These are phyloP conservation scores for Apiospora rasikravindrae DNA, from an alignment of 2,329 filamentous ascomycete genomes.

Conservation along the genomic window DNA sequence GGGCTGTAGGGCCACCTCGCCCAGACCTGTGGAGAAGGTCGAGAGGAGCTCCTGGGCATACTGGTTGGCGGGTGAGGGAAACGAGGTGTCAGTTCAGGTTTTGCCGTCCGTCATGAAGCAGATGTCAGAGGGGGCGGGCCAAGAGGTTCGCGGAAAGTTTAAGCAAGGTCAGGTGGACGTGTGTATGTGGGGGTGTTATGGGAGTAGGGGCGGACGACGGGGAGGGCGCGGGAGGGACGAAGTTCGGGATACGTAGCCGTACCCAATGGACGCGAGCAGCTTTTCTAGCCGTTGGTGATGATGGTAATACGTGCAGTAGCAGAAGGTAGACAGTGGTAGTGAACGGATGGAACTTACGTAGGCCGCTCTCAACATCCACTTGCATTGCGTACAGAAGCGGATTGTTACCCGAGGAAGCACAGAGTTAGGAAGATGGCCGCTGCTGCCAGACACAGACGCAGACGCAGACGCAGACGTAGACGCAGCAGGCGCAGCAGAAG, in stretches of 20 bases:
- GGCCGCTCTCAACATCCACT: constrained; percentile 86
- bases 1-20: constrained; percentile 87
- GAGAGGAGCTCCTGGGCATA: constrained; percentile 95
- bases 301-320: neutral
- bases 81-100: neutral
- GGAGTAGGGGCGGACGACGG: neutral
- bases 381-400: constrained; percentile 90
- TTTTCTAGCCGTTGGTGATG: neutral
- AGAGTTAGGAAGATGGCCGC: neutral
- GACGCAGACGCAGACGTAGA: neutral
- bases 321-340: neutral
- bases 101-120: neutral
- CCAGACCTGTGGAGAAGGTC: constrained; percentile 83
- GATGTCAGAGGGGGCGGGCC: neutral
- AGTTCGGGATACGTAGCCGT: neutral
- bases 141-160: neutral
- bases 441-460: neutral
- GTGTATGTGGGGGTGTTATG: neutral
- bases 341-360: constrained; percentile 65
- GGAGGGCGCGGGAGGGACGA: neutral
- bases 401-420: constrained; percentile 78
- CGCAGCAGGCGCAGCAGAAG: neutral
- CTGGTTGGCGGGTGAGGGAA: constrained; percentile 49
- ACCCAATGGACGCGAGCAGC: neutral
- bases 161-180: neutral